A percentile compares a stretch with the other conserved stretches of the same genome.
Conservation (phyloP, 768 basidiomycete genomes). For the Hemileccinum rubropunctum region DNA sequence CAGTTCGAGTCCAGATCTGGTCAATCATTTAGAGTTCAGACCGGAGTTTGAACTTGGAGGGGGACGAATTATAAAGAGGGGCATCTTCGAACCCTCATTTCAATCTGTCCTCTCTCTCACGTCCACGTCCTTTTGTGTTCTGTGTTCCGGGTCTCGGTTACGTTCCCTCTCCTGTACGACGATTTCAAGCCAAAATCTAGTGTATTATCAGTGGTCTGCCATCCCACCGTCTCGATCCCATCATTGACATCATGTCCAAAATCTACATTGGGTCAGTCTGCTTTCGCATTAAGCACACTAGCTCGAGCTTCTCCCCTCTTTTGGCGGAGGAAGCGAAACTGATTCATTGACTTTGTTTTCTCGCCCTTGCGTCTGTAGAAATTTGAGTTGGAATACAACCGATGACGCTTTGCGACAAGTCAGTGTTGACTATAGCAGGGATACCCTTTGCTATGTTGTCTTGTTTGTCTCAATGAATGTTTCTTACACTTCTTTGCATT, state of each 20-base stretch:
- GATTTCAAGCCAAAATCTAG: conserved; percentile 46
- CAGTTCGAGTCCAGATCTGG: conserved; percentile 21
- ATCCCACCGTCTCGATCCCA: conserved; percentile 21
- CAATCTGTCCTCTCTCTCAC: conserved; percentile 41
- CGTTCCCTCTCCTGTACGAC: conserved; percentile 52
- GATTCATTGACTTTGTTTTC: conserved; percentile 44
- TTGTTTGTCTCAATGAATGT: conserved; percentile 31
- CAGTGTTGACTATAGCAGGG: conserved; percentile 53
- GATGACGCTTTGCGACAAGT: conserved; percentile 89
- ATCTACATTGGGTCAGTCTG: conserved; percentile 94
- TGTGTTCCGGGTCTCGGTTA: conserved; percentile 54
- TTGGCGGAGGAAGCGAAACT: conserved; percentile 49
- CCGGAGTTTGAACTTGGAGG: conserved; percentile 50
- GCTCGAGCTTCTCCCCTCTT: conserved; percentile 44
- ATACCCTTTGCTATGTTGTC: conserved; percentile 46
- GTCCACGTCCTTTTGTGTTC: conserved; percentile 46
- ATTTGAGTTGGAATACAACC: conserved; percentile 95
- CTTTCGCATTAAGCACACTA: conserved; percentile 46
- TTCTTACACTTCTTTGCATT: conserved; percentile 31
- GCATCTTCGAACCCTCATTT: conserved; percentile 30
- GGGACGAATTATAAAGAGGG: conserved; percentile 42
- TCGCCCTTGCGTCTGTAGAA: conserved; percentile 60
- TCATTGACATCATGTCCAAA: conserved; percentile 76
- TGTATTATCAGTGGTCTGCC: conserved; percentile 42
- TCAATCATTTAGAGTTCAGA: conserved; percentile 28